Conservation (phyloP, 225 moss, liverwort and hornwort species). For the Sphagnum contortum region DNA sequence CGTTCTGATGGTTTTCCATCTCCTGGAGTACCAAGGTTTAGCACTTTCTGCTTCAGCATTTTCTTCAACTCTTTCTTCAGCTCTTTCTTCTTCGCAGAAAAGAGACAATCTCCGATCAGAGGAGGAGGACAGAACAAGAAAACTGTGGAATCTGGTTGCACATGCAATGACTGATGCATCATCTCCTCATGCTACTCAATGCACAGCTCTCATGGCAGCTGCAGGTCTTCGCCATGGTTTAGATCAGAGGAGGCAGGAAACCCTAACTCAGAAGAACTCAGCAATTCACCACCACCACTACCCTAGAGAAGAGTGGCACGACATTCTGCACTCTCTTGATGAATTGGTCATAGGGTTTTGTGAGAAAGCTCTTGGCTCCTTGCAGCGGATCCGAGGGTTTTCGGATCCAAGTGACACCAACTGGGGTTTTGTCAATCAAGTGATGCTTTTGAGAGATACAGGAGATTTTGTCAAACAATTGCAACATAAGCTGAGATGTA, state of each 20-base stretch:
- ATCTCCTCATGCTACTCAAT: conserved; percentile 19
- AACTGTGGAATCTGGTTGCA: conserved; percentile 7
- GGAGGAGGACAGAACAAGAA: conserved; percentile 3
- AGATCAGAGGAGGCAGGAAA: conserved; percentile 28
- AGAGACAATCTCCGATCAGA: too few relatives aligned
- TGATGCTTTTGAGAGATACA: neutral
- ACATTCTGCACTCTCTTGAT: conserved; percentile 27
- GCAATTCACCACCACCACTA: too few relatives aligned
- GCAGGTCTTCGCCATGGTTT: conserved; percentile 73
- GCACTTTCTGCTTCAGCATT: conserved; percentile 15
- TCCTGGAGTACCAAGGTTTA: conserved; percentile 66
- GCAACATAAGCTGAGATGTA: conserved; percentile 46
- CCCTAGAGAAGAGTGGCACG: too few relatives aligned
- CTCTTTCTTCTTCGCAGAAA: too few relatives aligned
- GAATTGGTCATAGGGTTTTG: conserved; percentile 27
- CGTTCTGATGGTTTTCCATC: conserved; percentile 69
- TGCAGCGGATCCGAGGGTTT: conserved; percentile 17
- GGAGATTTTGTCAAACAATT: neutral
- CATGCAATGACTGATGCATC: neutral
- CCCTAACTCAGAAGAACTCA: too few relatives aligned
- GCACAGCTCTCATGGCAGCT: conserved; percentile 56
- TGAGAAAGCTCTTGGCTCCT: conserved; percentile 17
- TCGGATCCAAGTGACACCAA: conserved; percentile 10
- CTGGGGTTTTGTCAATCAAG: conserved; percentile 25
- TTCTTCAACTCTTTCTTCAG: too few relatives aligned